Base-by-base conservation (phyloP, 2,329 filamentous ascomycete species). In the Aspergillus candidus region DNA sequence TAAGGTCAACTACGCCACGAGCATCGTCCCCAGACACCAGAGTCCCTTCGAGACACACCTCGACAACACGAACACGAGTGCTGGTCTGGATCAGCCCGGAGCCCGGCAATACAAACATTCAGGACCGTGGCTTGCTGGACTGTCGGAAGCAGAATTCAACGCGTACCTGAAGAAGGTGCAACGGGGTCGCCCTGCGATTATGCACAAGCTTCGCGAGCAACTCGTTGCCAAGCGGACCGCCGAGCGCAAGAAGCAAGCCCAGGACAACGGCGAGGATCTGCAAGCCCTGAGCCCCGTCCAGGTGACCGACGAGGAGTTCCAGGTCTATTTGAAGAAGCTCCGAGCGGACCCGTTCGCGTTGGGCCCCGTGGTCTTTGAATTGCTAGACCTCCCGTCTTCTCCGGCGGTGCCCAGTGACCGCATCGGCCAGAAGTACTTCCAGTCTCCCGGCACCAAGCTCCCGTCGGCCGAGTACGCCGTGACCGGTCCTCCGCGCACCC, bases 41-140 rank as follows among this genome's bases (percentile, higher is more conserved):
- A 68, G 65, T 50, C 65, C 65, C 2, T 68, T 74, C 48, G 71
- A 74, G 46, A 54, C 62, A 1, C 51, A 60, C 32, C 41, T 68
- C 11, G 73, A 76, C 52, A 72, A 74, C 49, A 75, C 72, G 17
- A 55, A 65, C 13, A 58, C 47, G n/a, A 68, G 65, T 54, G 46
- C 57, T 30, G 56, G 59, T 35, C 48, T 58, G 31, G 44, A 57
- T 43, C 57, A 68, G 45, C 47, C 57, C 10, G 62, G 59, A 11
- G 51, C 60, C 45, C 61, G 63, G 61, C 68, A 77, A 57, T 82
- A 77, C 72, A 77, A 78, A 57, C 76, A 75, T 53, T 67, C 72
- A 29, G 78, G 79, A 0, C 79, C 79, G n/a, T 80, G 73, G 71
- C 61, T 82, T 27, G 72, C 74, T 11, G 73, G 74, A 11, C 74